Evolutionary conservation across 805 yeast species (phyloP), one percentile per base, ranked within the genome.

Genomic region (Candida ulmi): DNA sequence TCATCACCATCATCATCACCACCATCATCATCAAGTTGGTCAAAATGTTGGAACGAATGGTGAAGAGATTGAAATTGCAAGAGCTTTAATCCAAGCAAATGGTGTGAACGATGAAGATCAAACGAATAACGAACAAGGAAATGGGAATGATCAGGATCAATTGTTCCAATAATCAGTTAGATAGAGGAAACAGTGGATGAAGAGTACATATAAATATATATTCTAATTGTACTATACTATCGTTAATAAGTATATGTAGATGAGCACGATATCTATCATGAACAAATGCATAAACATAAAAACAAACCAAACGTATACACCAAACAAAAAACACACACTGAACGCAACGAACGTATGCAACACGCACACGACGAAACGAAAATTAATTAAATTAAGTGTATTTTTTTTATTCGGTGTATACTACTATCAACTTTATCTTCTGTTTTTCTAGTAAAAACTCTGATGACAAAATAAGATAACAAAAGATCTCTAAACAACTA

Each of bases 51-150:
- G 50, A 4, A 58, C 60, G 9, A 63, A 67, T 7, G 77, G 74
- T 6, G 77, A 72, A 36, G 83, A 77, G 47, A 74, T 78, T 29
- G 83, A 77, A 35, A 80, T 79, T 48, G 85, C 86, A 1, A 62
- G 82, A 32, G 86, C 83, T 0, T 61, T 79, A 48, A 77, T 79
- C 36, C 82, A 77, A 44, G 80, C 83, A 0, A 76, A 50, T 39
- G 50, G 44, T 30, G 47, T 37, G 18, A 31, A 37, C 12, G 47
- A 46, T 13, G 31, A 38, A 26, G 51, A 39, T 11, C 45, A 43
- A 16, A 45, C 45, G 29, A 46, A 37, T 39, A 38, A 43, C 7
- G 39, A 19, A 9, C 36, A 30, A 15, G 24, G 11, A 13, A 29
- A 31, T 17, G 35, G 21, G 12, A 19, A 28, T 30, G 27, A 30